These are phyloP conservation scores for Calonectria naviculata DNA, from an alignment of 2,329 filamentous ascomycete species.

Conservation along the genomic window DNA sequence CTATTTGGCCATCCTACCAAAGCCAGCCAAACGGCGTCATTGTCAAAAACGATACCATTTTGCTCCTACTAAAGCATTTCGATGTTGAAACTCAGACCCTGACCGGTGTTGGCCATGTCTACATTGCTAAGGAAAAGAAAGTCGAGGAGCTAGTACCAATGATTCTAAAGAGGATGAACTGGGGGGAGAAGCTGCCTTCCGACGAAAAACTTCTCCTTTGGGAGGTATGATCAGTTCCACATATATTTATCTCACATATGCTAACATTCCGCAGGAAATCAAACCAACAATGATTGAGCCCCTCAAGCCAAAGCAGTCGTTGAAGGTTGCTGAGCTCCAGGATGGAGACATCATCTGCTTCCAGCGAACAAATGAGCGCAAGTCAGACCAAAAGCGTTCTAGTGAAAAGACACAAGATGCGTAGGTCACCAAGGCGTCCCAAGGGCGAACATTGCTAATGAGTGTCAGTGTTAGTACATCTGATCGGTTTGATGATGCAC, in stretches of 20 bases:
- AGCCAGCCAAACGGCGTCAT: conserved; percentile 66
- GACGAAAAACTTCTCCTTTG: conserved; percentile 77
- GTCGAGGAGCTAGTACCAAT: conserved; percentile 84
- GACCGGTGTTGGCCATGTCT: conserved; percentile 83
- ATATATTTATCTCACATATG: neutral
- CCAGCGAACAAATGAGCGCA: conserved; percentile 71
- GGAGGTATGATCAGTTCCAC: conserved; percentile 65
- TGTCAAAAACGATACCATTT: conserved; percentile 72
- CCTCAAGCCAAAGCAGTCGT: conserved; percentile 89
- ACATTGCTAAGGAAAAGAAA: conserved; percentile 88
- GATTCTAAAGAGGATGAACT: conserved; percentile 87
- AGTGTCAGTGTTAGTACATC: conserved; percentile 39
- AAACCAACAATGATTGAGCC: conserved; percentile 97
- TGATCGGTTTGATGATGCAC: conserved; percentile 76
- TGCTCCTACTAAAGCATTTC: conserved; percentile 94
- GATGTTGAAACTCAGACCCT: conserved; percentile 81
- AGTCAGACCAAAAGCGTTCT: conserved; percentile 47
- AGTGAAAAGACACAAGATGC: conserved; percentile 46
- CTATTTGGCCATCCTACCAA: conserved; percentile 76
- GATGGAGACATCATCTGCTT: conserved; percentile 98
- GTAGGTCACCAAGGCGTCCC: conserved; percentile 35
- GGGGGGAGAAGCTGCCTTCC: conserved; percentile 78
- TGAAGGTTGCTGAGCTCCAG: conserved; percentile 93
- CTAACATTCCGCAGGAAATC: conserved; percentile 73
- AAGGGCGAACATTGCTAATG: conserved; percentile 19